Evolutionary conservation across 495 filamentous ascomycete species (phyloP).

Genomic region (Lepraria neglecta): DNA sequence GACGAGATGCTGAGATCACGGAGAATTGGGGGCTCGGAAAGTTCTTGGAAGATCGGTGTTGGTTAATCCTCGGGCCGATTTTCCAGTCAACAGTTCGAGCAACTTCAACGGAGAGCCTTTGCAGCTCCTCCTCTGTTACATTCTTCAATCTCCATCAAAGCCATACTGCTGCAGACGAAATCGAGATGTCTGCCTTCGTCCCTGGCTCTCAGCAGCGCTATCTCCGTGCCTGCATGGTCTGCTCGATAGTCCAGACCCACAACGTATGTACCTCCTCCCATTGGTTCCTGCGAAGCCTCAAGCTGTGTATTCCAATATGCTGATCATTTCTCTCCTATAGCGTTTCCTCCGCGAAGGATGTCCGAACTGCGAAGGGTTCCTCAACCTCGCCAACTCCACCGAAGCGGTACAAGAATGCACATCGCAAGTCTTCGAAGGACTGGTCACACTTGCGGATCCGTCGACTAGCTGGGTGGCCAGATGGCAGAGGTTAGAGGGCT

Average conservation of each 20-base stretch:
- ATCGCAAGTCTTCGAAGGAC: slow-evolving; percentile 85
- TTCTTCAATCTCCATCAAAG: neutral
- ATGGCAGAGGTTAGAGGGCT: slow-evolving; percentile 86
- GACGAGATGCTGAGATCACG: neutral
- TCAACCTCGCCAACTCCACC: slow-evolving; percentile 67
- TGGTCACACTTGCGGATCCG: slow-evolving; percentile 76
- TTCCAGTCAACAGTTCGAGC: neutral
- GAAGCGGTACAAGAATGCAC: slow-evolving; percentile 89
- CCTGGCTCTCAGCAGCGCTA: slow-evolving; percentile 51
- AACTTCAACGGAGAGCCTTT: neutral
- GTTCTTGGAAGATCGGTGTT: neutral
- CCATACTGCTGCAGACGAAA: too few species aligned
- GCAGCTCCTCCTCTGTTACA: neutral
- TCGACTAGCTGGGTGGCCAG: slow-evolving; percentile 80
- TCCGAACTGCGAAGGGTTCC: slow-evolving; percentile 90
- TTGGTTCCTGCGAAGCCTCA: neutral
- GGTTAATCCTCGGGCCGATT: neutral
- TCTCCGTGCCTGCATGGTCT: slow-evolving; percentile 96
- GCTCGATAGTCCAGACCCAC: slow-evolving; percentile 79
- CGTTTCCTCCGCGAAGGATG: slow-evolving; percentile 80
- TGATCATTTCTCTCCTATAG: slow-evolving; percentile 36
- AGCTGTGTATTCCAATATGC: neutral
- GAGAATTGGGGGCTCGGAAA: neutral
- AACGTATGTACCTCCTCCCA: slow-evolving; percentile 45
- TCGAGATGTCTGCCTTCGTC: slow-evolving; percentile 23